phyloP scores from a whole-genome alignment of 1,139 yeast species.

The Kodamaea suecica region DNA sequence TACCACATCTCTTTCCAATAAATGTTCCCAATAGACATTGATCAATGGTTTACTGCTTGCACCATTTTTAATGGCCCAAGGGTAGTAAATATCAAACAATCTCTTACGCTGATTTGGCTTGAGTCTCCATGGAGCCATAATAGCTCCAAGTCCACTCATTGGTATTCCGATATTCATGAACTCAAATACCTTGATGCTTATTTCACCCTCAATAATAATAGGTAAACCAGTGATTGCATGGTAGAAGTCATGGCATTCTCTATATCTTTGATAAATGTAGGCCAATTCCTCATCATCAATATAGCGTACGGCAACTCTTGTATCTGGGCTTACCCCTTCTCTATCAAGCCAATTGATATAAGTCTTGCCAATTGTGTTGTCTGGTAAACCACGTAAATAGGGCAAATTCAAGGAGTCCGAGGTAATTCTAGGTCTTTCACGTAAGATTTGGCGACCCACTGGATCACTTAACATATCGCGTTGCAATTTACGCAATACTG shows the following conservation, averaged over 20 bases:
- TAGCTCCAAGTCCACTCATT: constrained; percentile 90
- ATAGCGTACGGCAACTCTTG: constrained; percentile 80
- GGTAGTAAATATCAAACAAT: constrained; percentile 67
- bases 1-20: constrained; percentile 67
- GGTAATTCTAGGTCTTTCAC: constrained; percentile 82
- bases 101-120: constrained; percentile 52
- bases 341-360: constrained; percentile 79
- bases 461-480: constrained; percentile 72
- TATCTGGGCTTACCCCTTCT: constrained; percentile 93
- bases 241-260: constrained; percentile 96
- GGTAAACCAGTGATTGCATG: constrained; percentile 92
- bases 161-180: constrained; percentile 92
- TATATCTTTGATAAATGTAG: constrained; percentile 83
- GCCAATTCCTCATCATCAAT: constrained; percentile 91
- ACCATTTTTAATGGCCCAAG: constrained; percentile 86
- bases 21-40: constrained; percentile 91
- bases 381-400: constrained; percentile 57
- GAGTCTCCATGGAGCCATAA: constrained; percentile 73
- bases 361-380: constrained; percentile 72
- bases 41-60: constrained; percentile 71
- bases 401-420: constrained; percentile 65
- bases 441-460: constrained; percentile 71
- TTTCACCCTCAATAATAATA: constrained; percentile 90
- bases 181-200: constrained; percentile 88
- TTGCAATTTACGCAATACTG: constrained; percentile 60